Evolutionary conservation across 2,329 filamentous ascomycete genomes (phyloP).

Genomic region (Pseudogymnoascus verrucosus): DNA sequence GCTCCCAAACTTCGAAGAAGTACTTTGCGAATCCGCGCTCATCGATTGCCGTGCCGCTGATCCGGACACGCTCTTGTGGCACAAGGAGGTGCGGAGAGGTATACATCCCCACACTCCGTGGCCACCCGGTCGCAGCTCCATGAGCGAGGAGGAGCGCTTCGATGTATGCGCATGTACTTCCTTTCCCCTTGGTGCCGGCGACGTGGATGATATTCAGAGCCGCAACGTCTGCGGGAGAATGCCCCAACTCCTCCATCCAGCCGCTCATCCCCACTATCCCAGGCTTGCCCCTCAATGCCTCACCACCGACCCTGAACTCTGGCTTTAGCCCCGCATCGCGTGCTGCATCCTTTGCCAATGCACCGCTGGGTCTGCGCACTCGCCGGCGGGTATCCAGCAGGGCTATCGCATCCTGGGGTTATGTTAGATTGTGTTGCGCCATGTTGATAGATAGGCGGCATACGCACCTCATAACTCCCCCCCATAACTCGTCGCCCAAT

Average conservation of each 20-base stretch:
- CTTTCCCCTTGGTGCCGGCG: conserved; percentile 66
- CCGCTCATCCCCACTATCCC: conserved; percentile 67
- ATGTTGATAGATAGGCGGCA: neutral
- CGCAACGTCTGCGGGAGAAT: conserved; percentile 51
- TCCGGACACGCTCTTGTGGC: conserved; percentile 56
- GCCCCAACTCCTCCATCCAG: conserved; percentile 70
- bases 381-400: neutral
- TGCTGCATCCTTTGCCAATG: neutral
- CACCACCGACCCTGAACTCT: neutral
- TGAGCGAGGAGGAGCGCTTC: conserved; percentile 51
- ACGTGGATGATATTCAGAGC: conserved; percentile 58
- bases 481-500: neutral
- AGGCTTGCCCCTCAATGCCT: neutral
- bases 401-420: neutral
- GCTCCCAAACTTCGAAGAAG: conserved; percentile 59
- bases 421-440: neutral
- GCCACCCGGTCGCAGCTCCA: conserved; percentile 25
- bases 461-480: neutral
- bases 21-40: conserved; percentile 51
- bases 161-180: conserved; percentile 60
- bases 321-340: neutral
- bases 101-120: conserved; percentile 46
- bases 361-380: neutral
- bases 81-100: conserved; percentile 59
- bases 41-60: conserved; percentile 48